Conservation (phyloP, 2,329 filamentous ascomycete species). For the Hymenoscyphus salicellus region DNA sequence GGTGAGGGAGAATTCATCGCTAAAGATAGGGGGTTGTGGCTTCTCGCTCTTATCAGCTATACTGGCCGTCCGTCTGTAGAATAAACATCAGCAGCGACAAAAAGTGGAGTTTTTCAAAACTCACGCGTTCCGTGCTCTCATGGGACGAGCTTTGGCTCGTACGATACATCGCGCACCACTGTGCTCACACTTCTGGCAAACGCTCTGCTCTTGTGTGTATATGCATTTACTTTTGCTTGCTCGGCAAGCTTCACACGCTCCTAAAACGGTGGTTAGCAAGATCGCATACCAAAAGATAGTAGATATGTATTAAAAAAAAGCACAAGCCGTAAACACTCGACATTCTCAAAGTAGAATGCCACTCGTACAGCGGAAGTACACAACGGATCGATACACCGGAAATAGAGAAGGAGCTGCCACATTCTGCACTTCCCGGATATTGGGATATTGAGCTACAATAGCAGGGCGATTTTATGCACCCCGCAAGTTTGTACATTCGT, state of each 20-base stretch:
- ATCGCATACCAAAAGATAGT: neutral
- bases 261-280: neutral
- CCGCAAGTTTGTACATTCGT: neutral
- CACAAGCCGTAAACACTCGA: neutral
- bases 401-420: neutral
- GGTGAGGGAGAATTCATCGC: slow-evolving; percentile 28
- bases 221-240: slow-evolving; percentile 33
- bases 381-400: neutral
- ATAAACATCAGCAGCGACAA: slow-evolving; percentile 2
- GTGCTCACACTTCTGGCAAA: slow-evolving; percentile 31
- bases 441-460: too few species aligned
- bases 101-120: neutral
- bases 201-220: slow-evolving; percentile 20
- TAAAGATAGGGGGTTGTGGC: slow-evolving; percentile 4
- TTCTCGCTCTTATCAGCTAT: slow-evolving; percentile 7
- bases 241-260: slow-evolving; percentile 33
- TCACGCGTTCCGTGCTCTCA: slow-evolving; percentile 25
- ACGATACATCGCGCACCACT: slow-evolving; percentile 29
- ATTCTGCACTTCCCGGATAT: neutral
- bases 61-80: slow-evolving; percentile 11
- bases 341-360: neutral
- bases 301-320: neutral
- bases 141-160: slow-evolving; percentile 31
- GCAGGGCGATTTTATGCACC: neutral
- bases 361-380: neutral